Base-by-base conservation (phyloP, 1,139 yeast genomes). In the Geotrichum reessii region DNA sequence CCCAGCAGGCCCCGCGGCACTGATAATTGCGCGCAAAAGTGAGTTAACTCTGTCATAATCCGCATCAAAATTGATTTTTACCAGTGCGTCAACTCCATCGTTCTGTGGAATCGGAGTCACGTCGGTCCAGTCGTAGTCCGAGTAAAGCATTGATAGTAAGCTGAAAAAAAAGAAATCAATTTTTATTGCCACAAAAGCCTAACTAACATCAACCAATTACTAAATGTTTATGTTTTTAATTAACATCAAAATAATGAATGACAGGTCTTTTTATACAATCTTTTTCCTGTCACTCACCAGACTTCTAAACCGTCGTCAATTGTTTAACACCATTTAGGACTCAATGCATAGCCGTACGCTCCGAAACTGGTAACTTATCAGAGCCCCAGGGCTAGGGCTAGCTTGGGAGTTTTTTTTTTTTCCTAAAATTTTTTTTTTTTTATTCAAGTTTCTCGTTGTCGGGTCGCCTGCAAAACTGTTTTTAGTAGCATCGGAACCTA, bases 41-140 rank as follows among this genome's bases (percentile, higher is more conserved):
- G 87, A 87, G 79, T 88, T 81, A 0, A 81, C 77, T 17, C 71
- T 64, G 62, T 76, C 78, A 74, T 88, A 93, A 60, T 87, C 90
- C 2, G 83, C 86, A 14, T 84, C 78, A 73, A 93, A 93, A 64
- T 89, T 73, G 55, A 93, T 93, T 59, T 82, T 84, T 61, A 96
- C 89, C 46, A 93, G 73, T 2, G 73, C 66, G 63, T 80, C 69
- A 50, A 71, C 72, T 8, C 77, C 78, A 33, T 76, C 79, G 58
- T 78, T 76, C 28, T 70, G 68, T 3, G 66, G 65, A 22, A 67
- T 60, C 2, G 73, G 73, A 9, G 44, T 60, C 9, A 73, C 57
- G 59, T 74, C 79, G 27, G 63, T 57, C 73, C 71, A 76, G 62
- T 68, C 69, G 58, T 55, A 68, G n/a, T 5, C 40, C 61, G 62